Conservation (phyloP, 2,329 filamentous ascomycete species). For the Trichoderma semiorbis region DNA sequence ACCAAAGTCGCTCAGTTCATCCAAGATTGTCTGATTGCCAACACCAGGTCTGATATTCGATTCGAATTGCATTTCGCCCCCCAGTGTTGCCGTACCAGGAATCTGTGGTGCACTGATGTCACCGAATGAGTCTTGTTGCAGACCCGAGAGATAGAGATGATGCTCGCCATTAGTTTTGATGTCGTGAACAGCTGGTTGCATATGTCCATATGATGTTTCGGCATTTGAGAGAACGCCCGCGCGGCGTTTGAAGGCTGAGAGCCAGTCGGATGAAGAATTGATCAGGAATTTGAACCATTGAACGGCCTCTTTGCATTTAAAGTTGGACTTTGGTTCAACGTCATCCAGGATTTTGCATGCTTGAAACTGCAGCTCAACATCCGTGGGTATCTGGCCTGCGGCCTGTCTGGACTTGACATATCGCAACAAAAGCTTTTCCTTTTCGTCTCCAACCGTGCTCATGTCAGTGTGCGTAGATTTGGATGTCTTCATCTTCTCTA, state of each 20-base stretch:
- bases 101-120: background rate
- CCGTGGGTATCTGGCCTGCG: background rate
- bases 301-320: background rate
- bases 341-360: constrained; percentile 3
- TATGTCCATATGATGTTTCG: background rate
- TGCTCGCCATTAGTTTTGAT: background rate
- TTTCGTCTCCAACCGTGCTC: background rate
- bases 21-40: background rate
- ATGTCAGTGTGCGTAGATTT: background rate
- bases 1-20: background rate
- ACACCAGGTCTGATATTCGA: background rate
- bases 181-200: background rate
- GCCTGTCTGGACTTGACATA: background rate
- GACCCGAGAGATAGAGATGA: background rate
- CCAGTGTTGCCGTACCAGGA: background rate
- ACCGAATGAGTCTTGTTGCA: background rate
- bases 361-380: background rate
- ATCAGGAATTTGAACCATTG: constrained; percentile 9
- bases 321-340: constrained; percentile 1
- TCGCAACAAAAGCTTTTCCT: background rate
- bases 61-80: background rate
- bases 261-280: background rate
- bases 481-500: background rate
- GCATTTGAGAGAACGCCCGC: background rate
- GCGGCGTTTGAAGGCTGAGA: background rate